Conservation (phyloP, 371 early-diverging fungal genomes). For the Syncephalastrum contaminatum region DNA sequence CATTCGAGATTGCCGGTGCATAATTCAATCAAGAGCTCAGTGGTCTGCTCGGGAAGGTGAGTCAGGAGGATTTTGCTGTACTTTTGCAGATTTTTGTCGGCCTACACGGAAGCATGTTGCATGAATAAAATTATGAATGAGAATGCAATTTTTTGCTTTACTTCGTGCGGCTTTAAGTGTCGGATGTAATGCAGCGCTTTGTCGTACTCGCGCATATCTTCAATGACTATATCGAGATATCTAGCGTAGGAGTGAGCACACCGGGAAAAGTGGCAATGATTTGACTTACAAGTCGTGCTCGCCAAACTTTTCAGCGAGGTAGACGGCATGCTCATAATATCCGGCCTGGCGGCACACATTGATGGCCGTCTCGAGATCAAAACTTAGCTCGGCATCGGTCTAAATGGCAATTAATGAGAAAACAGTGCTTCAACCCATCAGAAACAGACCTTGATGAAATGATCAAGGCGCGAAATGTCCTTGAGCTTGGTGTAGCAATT, state of each 20-base stretch:
- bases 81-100: conserved; percentile 63
- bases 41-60: conserved; percentile 76
- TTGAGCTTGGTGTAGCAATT: conserved; percentile 96
- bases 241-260: conserved; percentile 10
- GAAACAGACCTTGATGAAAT: conserved; percentile 73
- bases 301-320: conserved; percentile 78
- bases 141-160: conserved; percentile 5
- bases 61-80: conserved; percentile 79
- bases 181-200: conserved; percentile 72
- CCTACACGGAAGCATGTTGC: conserved; percentile 18
- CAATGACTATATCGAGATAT: conserved; percentile 70
- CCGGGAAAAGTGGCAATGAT: not conserved
- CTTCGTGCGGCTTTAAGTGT: conserved; percentile 55
- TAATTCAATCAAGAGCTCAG: conserved; percentile 73
- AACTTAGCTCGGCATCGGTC: conserved; percentile 69
- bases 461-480: conserved; percentile 77
- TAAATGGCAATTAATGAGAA: conserved; percentile 14
- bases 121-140: not conserved
- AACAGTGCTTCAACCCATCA: not conserved
- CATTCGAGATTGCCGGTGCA: conserved; percentile 57
- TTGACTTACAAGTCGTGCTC: conserved; percentile 75
- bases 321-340: conserved; percentile 85
- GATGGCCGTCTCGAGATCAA: conserved; percentile 93
- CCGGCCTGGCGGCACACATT: conserved; percentile 90
- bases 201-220: conserved; percentile 80